A percentile compares a stretch with the other conserved stretches of the same genome.
Conservation (phyloP, 768 basidiomycete species). For the Dioszegia hungarica region DNA sequence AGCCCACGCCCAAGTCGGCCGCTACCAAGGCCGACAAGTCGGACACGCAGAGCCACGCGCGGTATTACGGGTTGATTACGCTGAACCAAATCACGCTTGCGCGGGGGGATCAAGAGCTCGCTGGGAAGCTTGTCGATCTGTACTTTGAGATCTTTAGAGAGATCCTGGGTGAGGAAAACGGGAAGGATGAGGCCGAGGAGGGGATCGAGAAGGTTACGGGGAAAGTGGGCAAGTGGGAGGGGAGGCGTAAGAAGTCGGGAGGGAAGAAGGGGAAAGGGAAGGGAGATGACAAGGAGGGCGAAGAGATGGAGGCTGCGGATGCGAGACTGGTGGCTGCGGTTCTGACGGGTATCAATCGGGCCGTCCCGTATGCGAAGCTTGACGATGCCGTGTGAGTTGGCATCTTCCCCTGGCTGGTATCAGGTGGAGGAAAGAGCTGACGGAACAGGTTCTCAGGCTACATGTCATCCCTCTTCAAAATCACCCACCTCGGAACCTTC, state of each 20-base stretch:
- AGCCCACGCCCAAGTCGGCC: slow-evolving; percentile 43
- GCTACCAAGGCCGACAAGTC: slow-evolving; percentile 11
- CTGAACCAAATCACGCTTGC: slow-evolving; percentile 85
- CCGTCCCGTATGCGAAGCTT: slow-evolving; percentile 83
- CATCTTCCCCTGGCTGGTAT: neutral
- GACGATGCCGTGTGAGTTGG: slow-evolving; percentile 63
- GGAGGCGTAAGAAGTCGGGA: slow-evolving; percentile 45
- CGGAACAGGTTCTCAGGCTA: slow-evolving; percentile 69
- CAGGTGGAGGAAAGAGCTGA: neutral
- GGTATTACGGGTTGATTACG: slow-evolving; percentile 89
- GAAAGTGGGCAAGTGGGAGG: slow-evolving; percentile 50
- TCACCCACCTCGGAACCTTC: slow-evolving; percentile 94
- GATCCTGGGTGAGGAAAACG: slow-evolving; percentile 57
- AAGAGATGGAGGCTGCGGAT: slow-evolving; percentile 54
- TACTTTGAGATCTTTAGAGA: slow-evolving; percentile 95
- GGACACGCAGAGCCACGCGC: slow-evolving; percentile 58
- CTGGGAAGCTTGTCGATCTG: slow-evolving; percentile 71
- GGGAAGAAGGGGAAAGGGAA: slow-evolving; percentile 33
- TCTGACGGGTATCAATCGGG: slow-evolving; percentile 89
- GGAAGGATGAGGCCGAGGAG: slow-evolving; percentile 30
- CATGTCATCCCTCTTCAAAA: slow-evolving; percentile 86
- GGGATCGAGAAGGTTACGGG: slow-evolving; percentile 50
- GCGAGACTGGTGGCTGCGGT: slow-evolving; percentile 83
- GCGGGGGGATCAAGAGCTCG: slow-evolving; percentile 63
- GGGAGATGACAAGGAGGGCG: slow-evolving; percentile 40